Base-by-base conservation (phyloP, 129 eudicot species). In the Escallonia rubra region DNA sequence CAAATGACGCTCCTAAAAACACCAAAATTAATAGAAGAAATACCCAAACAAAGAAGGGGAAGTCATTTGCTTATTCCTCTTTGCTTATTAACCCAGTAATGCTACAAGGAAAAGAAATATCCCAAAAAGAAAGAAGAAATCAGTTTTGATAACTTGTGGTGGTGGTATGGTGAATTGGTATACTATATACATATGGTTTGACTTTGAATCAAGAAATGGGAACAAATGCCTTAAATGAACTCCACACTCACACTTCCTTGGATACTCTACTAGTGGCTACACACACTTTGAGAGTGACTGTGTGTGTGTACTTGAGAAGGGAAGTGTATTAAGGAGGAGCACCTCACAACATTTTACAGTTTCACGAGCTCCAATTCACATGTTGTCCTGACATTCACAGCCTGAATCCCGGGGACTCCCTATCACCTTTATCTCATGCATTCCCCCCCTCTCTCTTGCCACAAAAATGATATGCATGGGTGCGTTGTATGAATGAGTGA, bases 291-390 rank as follows among this genome's bases (percentile, higher is more conserved):
- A 10, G 23, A 56, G 45, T 51, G 59, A 11, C 56, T 59, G 65
- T 52, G 34, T 71, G 74, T 23, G 34, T 23, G 34, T 23, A 23
- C 34, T 23, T 23, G 34, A 23, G 34, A 23, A 23, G 34, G 34
- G 34, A 23, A 23, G 34, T 23, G 34, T 23, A 23, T 23, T 23
- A 23, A 23, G 34, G 34, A 61, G 67, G 34, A 38, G 6, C 83
- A 82, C 87, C 91, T 83, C 86, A 72, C 72, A 68, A 66, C 86
- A 83, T 71, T 83, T 76, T 70, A 53, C 51, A 73, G 16, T 41
- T 61, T 86, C 94, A 86, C 94, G 94, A 83, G 89, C 59, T 65
- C 61, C 16, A 44, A 66, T 61, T 84, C 95, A 87, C 90, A 84
- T 87, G 87, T 70, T 73, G 69, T 45, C 59, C 83, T 81, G 78